Conservation (phyloP, 352 stramenopile genomes). For the Globisporangium acanthophoron region DNA sequence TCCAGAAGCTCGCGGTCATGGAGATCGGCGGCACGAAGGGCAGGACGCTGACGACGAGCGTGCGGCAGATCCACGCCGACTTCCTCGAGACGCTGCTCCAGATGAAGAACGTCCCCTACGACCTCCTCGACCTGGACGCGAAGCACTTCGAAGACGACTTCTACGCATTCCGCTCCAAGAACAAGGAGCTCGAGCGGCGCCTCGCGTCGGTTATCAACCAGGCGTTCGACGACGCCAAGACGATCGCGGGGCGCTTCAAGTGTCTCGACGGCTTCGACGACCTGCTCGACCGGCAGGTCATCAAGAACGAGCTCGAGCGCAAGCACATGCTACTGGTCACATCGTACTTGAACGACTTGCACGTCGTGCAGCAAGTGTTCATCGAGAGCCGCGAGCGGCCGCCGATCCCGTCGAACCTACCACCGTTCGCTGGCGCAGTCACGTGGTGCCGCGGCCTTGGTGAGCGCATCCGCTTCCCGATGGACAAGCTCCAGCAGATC, state of each 20-base stretch:
- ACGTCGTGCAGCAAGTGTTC: slow-evolving; percentile 87
- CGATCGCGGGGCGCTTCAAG: slow-evolving; percentile 82
- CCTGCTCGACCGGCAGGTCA: slow-evolving; percentile 75
- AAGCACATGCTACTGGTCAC: slow-evolving; percentile 81
- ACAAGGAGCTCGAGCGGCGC: slow-evolving; percentile 86
- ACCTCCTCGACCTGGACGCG: slow-evolving; percentile 87
- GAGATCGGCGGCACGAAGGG: slow-evolving; percentile 91
- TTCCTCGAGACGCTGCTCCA: slow-evolving; percentile 73
- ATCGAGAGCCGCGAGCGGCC: slow-evolving; percentile 80
- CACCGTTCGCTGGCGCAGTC: slow-evolving; percentile 87
- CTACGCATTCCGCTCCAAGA: slow-evolving; percentile 85
- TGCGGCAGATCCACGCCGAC: slow-evolving; percentile 86
- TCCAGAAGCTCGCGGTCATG: slow-evolving; percentile 83
- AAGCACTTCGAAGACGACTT: slow-evolving; percentile 91
- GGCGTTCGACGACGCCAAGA: slow-evolving; percentile 91
- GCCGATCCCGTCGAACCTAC: slow-evolving; percentile 86
- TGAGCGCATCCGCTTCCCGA: slow-evolving; percentile 86
- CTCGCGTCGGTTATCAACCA: slow-evolving; percentile 89
- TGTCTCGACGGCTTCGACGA: slow-evolving; percentile 91
- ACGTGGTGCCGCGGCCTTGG: slow-evolving; percentile 86
- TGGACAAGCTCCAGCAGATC: slow-evolving; percentile 84
- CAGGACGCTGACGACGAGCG: slow-evolving; percentile 87
- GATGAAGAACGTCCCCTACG: slow-evolving; percentile 83
- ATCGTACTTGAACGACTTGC: slow-evolving; percentile 77
- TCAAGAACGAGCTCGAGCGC: slow-evolving; percentile 87